Evolutionary conservation across 495 filamentous ascomycete genomes (phyloP), one percentile per base, ranked within the genome.

Genomic region (Penicillium coprophilum): DNA sequence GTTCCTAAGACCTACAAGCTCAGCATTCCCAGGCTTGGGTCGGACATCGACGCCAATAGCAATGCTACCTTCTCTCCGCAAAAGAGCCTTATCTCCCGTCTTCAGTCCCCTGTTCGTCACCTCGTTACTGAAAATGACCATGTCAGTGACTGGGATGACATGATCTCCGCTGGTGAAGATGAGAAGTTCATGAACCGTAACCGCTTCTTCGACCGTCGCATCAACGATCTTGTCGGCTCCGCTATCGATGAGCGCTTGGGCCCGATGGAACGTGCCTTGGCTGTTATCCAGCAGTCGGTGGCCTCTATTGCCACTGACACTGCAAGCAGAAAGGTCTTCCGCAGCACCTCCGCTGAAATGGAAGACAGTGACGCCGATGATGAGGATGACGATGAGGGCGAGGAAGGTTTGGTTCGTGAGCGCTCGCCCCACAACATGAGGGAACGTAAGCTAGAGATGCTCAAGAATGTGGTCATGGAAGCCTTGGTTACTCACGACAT

Each of bases 281-380:
- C 81, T 46, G 74, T 74, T 39, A 93, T 98, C 39, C 87, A 92
- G 61, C 76, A 87, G 17, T 82, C 80, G 17, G 68, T 96, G 46
- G 77, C 72, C 47, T 74, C 76, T 32, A 64, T 85, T 31, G 71
- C 77, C 11, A 64, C 68, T n/a, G 69, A 67, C 12, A 59, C 74
- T 59, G 58, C 67, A 13, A 76, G 64, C 50, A 61, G 71, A 41
- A 67, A 71, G 49, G 68, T 72, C 34, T 70, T 72, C 60, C 77
- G 82, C 58, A 87, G 85, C 59, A 67, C 82, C 17, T 87, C 87
- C 46, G 80, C 78, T 10, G 84, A 87, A 39, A 71, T 83, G 39
- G 84, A 84, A 46, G 81, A 92, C 46, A 96, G 92, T 56, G 94
- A 97, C 72, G 94, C 93, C 2, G 94, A 97, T 59, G 94, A 97